Conservation (phyloP, 352 stramenopile genomes). For the Elongisporangium senticosum region DNA sequence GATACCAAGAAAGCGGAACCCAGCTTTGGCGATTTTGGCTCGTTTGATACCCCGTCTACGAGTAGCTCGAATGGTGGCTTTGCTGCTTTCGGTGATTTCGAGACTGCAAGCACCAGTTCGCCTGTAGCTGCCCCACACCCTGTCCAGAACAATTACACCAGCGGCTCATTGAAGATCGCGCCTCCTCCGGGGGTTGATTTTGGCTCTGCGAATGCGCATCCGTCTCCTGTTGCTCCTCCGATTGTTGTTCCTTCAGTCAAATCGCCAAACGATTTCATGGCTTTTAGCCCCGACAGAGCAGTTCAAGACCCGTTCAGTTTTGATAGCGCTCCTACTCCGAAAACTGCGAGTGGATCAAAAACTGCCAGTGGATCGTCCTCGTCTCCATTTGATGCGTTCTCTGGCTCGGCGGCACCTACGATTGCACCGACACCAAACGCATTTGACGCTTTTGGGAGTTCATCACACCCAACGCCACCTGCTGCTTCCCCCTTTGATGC, state of each 20-base stretch:
- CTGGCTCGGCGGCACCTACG: slow-evolving; percentile 20
- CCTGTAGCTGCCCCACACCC: slow-evolving; percentile 17
- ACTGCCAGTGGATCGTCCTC: slow-evolving; percentile 12
- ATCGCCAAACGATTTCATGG: slow-evolving; percentile 56
- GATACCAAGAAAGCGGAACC: slow-evolving; percentile 25
- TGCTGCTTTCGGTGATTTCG: slow-evolving; percentile 59
- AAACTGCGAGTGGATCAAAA: slow-evolving; percentile 6
- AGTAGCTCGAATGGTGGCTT: slow-evolving; percentile 22
- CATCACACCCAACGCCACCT: slow-evolving; percentile 14
- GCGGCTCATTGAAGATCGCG: slow-evolving; percentile 63
- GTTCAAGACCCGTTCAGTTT: slow-evolving; percentile 54
- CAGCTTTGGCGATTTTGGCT: slow-evolving; percentile 31
- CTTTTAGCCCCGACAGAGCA: slow-evolving; percentile 38
- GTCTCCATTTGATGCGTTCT: slow-evolving; percentile 36
- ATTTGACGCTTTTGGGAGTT: slow-evolving; percentile 29
- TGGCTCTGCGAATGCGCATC: slow-evolving; percentile 18
- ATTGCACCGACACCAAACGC: slow-evolving; percentile 5
- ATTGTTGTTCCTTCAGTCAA: slow-evolving; percentile 12
- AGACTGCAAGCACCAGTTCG: slow-evolving; percentile 9
- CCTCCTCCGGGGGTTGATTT: slow-evolving; percentile 50
- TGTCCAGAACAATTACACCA: slow-evolving; percentile 6
- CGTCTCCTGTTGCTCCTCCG: slow-evolving; percentile 21
- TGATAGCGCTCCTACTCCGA: slow-evolving; percentile 22
- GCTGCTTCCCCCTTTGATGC: slow-evolving; percentile 36
- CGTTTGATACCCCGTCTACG: slow-evolving; percentile 16